Evolutionary conservation across 1,284 basidiomycete species (phyloP), one percentile per base, ranked within the genome.

Genomic region (Ganoderma lucidum): DNA sequence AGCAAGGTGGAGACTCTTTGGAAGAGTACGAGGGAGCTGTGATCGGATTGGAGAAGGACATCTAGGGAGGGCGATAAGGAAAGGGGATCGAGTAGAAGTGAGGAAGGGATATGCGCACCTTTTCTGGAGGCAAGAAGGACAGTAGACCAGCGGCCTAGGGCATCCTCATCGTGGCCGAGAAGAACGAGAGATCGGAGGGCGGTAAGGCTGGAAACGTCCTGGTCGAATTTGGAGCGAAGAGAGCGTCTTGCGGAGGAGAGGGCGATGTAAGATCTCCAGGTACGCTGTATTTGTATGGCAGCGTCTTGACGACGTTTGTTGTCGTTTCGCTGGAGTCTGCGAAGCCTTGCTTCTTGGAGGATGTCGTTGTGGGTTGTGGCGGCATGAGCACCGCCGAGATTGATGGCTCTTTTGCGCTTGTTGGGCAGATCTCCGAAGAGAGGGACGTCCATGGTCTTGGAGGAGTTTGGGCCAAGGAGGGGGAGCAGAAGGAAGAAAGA

Each of bases 301-400:
- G 83, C 86, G 35, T 91, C 88, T 56, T 87, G 84, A 66, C 83
- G 83, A 66, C 82, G 83, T 65, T 89, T 87, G 28, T 83, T 80
- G 62, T 86, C 84, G 59, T 87, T 83, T 28, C 94, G 85, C 74
- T 90, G 87, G 63, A 83, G 81, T 48, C 92, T 85, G 64, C 86
- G 83, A 9, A 82, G 81, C 73, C 86, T 87, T 8, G 91, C 93
- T 64, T 88, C 84, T 71, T 87, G 84, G 53, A 94, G 81, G 72
- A 95, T 85, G 56, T 86, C 81, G 12, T 84, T 79, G 56, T 88
- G 87, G 0, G 87, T 84, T 19, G 87, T 76, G 10, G 85, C 83
- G 17, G 86, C 80, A 0, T 85, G 85, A 0, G 84, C 78, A 2
- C 91, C 91, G n/a, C 93, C 93, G 41, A 95, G 86, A 78, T 95